Conservation (phyloP, 176 grass and related monocot species). For the Raddia distichophylla region DNA sequence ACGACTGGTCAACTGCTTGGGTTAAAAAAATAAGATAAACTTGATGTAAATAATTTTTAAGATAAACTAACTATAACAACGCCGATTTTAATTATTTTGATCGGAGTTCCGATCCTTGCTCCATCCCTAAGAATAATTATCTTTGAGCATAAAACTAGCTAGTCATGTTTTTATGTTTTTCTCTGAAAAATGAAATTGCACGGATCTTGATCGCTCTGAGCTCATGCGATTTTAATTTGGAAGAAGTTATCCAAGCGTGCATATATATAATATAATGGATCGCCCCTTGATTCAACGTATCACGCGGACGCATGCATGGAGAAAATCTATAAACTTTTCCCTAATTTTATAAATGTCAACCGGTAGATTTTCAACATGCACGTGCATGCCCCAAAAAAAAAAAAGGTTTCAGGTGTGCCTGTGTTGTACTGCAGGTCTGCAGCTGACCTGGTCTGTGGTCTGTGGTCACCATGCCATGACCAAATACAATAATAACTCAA, state of each 20-base stretch:
- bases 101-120: no score
- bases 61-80: no score
- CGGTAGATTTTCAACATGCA: conserved; percentile 16
- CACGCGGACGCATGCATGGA: not conserved
- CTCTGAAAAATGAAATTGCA: not conserved
- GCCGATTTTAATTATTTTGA: no score
- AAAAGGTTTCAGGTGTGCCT: conserved; percentile 8
- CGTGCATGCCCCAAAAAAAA: conserved; percentile 1
- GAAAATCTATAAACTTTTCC: not conserved
- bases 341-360: not conserved
- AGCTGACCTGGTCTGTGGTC: conserved; percentile 33
- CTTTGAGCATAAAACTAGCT: no score
- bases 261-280: no score
- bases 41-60: not conserved
- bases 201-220: not conserved
- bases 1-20: not conserved
- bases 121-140: no score
- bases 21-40: not conserved
- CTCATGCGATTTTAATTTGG: not conserved
- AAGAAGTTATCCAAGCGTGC: not conserved
- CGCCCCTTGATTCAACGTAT: not conserved
- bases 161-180: not conserved
- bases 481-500: not conserved
- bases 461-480: not conserved
- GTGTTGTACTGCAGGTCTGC: conserved; percentile 35